These are phyloP conservation scores for Wickerhamiella vanderwaltii DNA, from an alignment of 805 yeast species.

Conservation along the genomic window DNA sequence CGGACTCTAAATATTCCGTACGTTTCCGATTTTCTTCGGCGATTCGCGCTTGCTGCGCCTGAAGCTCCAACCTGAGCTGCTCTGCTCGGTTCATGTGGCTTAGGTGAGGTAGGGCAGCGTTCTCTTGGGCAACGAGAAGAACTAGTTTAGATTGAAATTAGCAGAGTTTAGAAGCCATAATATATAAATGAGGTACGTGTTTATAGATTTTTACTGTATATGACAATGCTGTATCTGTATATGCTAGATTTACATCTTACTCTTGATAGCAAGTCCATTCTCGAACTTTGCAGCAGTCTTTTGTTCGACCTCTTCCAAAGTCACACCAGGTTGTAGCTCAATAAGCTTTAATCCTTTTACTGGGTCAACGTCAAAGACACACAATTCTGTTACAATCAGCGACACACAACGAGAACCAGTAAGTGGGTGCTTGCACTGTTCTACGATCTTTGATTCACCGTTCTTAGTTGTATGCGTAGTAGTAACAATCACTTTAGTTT, in stretches of 20 bases:
- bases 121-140: neutral
- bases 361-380: conserved; percentile 37
- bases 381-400: conserved; percentile 35
- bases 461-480: conserved; percentile 39
- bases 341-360: conserved; percentile 31
- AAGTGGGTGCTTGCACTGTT: conserved; percentile 35
- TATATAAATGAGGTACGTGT: no score
- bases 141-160: no score
- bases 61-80: conserved; percentile 18
- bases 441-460: conserved; percentile 37
- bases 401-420: conserved; percentile 37
- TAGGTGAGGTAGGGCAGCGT: neutral
- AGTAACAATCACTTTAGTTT: conserved; percentile 36
- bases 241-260: neutral
- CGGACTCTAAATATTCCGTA: conserved; percentile 5
- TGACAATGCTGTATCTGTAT: no score
- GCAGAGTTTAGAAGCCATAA: no score
- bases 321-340: conserved; percentile 33
- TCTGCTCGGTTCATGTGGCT: conserved; percentile 10
- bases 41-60: conserved; percentile 16
- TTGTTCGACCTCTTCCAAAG: conserved; percentile 31
- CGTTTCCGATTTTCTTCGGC: conserved; percentile 9
- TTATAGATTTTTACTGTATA: no score
- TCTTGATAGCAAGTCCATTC: conserved; percentile 12
- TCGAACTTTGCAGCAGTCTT: conserved; percentile 34